Base-by-base conservation (phyloP, 345 rosid species). In the Pistacia atlantica region DNA sequence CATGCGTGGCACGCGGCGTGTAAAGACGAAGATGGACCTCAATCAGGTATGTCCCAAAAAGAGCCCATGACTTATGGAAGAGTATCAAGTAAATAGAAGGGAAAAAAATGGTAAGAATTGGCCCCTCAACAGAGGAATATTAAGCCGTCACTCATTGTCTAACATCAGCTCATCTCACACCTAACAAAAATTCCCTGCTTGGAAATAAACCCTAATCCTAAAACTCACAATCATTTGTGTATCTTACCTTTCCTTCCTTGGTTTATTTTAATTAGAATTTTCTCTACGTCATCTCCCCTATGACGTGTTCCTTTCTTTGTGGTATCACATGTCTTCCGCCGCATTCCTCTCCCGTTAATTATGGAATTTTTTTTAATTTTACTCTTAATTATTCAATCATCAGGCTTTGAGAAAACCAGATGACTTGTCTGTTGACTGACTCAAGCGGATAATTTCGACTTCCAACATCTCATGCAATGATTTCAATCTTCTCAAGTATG, bases 91-190 rank as follows among this genome's bases (percentile, higher is more conserved):
- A 11, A 0, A 22, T 8, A n/a, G 63, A n/a, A 20, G 65, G 65
- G 33, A 61, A 67, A 42, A 65, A 65, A 78, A 69, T 28, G 77
- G 6, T 12, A 54, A 54, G 16, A 54, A 54, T 81, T 81, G 81
- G 60, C 25, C 57, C 51, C 17, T 2, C 58, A 8, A 17, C 37
- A 65, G 62, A 77, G 78, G 83, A 82, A 77, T 67, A 67, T 59
- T 25, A 65, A 84, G 75, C 80, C 85, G 85, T 77, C 85, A 84
- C 87, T 77, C 85, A 33, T 82, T 69, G 67, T 68, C 77, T 72
- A 75, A 82, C 83, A 79, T 48, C 49, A 54, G 20, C 61, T 54
- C 52, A 11, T 38, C 61, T 54, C 38, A 18, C 74, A 65, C 55
- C 63, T 38, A 63, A 63, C 48, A 17, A 62, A 73, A 74, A 64